Percentiles rank a stretch among this genome's conserved stretches.
phyloP scores from a whole-genome alignment of 139 green algal genomes.

The Coccomyxa sp. region DNA sequence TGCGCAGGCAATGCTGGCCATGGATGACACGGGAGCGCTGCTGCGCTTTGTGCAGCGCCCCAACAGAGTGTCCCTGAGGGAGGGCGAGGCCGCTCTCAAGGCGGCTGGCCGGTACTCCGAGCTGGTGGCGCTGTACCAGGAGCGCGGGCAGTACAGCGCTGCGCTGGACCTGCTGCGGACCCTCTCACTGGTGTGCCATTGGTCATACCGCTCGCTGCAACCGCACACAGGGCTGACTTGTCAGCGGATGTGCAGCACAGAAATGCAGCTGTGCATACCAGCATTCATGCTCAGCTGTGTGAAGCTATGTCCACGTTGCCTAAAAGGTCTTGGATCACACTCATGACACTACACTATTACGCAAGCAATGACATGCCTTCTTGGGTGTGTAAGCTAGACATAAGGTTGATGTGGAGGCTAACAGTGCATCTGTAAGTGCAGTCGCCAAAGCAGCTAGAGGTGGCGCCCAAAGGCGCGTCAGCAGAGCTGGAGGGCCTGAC shows the following conservation, averaged over 20 bases:
- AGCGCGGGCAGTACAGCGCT: constrained; percentile 30
- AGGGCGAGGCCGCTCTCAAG: constrained; percentile 37
- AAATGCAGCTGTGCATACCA: not conserved
- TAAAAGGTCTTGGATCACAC: too few relatives aligned
- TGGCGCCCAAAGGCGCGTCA: constrained; percentile 22
- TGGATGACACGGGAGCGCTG: constrained; percentile 66
- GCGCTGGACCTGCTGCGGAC: constrained; percentile 66
- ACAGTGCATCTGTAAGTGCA: not conserved
- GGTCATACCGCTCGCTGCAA: not conserved
- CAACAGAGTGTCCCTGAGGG: constrained; percentile 65
- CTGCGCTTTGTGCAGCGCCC: constrained; percentile 65
- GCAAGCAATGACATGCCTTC: too few relatives aligned
- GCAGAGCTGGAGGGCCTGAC: constrained; percentile 69
- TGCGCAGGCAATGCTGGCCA: constrained; percentile 60
- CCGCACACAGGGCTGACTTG: not conserved
- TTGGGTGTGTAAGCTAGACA: not conserved
- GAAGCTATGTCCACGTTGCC: too few relatives aligned
- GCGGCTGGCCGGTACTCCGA: constrained; percentile 64
- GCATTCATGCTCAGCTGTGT: too few relatives aligned
- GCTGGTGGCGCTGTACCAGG: constrained; percentile 74
- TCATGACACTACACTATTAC: too few relatives aligned
- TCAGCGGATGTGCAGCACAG: not conserved
- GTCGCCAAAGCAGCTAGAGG: not conserved
- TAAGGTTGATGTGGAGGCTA: not conserved
- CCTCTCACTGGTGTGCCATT: constrained; percentile 40